Base-by-base conservation (phyloP, 345 rosid genomes). In the Xanthoceras sorbifolium region DNA sequence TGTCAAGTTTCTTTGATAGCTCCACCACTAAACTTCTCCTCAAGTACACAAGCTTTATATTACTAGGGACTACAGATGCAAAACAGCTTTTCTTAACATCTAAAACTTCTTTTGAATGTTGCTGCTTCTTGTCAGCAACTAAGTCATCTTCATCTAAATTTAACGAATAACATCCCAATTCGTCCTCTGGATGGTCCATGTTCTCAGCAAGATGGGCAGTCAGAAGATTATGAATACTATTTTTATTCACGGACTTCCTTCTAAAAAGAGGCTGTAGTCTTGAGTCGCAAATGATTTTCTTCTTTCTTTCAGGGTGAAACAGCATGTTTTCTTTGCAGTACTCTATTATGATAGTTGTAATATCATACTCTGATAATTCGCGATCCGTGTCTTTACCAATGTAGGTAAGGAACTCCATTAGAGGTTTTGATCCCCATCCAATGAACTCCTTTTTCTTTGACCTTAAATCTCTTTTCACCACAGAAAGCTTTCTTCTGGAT, bases 341-440 rank as follows among this genome's bases (percentile, higher is more conserved):
- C 4, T 52, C 60, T 4, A 17, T 59, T 36, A 88, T 74, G 9
- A 90, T 79, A 42, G 72, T 25, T 25, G 75, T 57, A 50, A 88
- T 83, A 31, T 79, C 89, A 61, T 54, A 20, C 17, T 80, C 85
- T 1, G 92, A 84, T 29, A 86, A 68, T 76, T 82, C 69, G 17
- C 54, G 54, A 42, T 80, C 26, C 40, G 83, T 77, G 55, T 83
- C 88, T 78, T 83, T 74, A 66, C 87, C 89, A 64, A 83, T 74
- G 22, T 86, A 84, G 0, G 29, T 67, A 40, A 90, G 87, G 74
- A 90, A 90, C 10, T 77, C 79, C 17, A 78, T 67, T 5, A 87
- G 87, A 44, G 80, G 62, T 74, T 72, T 81, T n/a, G 92, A 88
- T 54, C 88, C 88, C 94, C 92, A 88, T 9, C 94, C 89, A 55